Evolutionary conservation across 1,284 basidiomycete species (phyloP), one percentile per base, ranked within the genome.

Genomic region (Ceratobasidium sp.): DNA sequence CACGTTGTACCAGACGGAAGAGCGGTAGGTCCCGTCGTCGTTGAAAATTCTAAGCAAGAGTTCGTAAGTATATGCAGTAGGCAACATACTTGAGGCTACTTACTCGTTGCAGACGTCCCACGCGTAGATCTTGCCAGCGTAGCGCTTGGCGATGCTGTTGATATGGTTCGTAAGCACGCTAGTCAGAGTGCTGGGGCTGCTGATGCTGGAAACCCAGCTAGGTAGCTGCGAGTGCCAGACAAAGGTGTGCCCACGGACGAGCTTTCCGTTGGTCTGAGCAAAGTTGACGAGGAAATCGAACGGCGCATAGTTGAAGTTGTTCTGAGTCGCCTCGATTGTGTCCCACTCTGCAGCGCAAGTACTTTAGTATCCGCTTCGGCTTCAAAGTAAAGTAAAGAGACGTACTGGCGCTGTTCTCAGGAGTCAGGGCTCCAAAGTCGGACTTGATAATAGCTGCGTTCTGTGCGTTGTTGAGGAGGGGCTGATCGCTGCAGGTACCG

Each of bases 151-250:
- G 59, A 86, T 79, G 56, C 81, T 85, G 25, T 82, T 81, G 77
- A 86, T 85, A 78, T 87, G 86, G 79, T 83, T 86, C 80, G 86
- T 82, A 74, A 85, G 84, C 78, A 86, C 84, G 1, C 80, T 75
- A 19, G 80, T 80, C 57, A 80, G 46, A 13, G 79, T 80, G 22
- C 61, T 44, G 11, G 59, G 22, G 61, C 64, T 76, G n/a, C n/a
- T 52, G 44, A 77, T 76, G 17, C 76, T 77, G 15, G 82, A 82
- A 6, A 86, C 87, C 87, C 87, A 88, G 46, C 79, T 77, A 4
- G 87, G 87, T 44, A 88, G 85, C 77, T 88, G 87, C 73, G 84
- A 85, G 81, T 87, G 85, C 87, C 87, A 88, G 61, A 88, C 46
- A 51, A 88, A 64, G 29, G 73, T 76, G 22, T 76, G 73, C 3